Percentiles rank a stretch among this genome's conserved stretches.
phyloP scores from a whole-genome alignment of 2,329 filamentous ascomycete genomes.

The Coniosporium tulheliwenetii region DNA sequence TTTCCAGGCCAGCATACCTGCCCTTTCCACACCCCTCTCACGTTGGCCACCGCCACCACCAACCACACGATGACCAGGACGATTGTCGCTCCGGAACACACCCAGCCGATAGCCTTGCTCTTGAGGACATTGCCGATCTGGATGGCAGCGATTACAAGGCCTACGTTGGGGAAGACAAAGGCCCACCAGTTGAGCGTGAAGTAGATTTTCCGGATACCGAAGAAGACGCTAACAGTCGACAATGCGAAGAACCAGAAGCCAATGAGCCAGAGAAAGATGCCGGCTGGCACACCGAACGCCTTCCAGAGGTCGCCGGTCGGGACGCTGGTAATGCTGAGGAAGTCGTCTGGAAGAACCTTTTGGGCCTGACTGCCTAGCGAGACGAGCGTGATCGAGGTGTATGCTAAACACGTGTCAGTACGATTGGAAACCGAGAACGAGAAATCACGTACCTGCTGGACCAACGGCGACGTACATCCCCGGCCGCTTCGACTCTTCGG shows the following conservation, averaged over 20 bases:
- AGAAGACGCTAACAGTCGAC: constrained; percentile 20
- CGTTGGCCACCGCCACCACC: constrained; percentile 32
- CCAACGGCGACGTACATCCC: constrained; percentile 39
- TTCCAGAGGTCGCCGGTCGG: constrained; percentile 21
- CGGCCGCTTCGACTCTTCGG: constrained; percentile 22
- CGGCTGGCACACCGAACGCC: constrained; percentile 20
- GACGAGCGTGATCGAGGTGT: constrained; percentile 30
- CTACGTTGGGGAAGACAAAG: constrained; percentile 51
- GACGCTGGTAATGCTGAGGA: constrained; percentile 15
- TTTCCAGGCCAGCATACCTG: constrained; percentile 43
- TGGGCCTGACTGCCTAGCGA: constrained; percentile 27
- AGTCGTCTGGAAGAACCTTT: constrained; percentile 16
- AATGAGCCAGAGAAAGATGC: constrained; percentile 32
- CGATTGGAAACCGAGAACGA: neutral
- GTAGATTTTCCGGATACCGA: constrained; percentile 22
- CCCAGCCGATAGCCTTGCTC: constrained; percentile 36
- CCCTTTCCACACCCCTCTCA: constrained; percentile 33
- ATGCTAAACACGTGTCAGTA: constrained; percentile 11
- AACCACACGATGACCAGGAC: constrained; percentile 40
- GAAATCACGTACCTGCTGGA: constrained; percentile 13
- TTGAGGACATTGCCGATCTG: constrained; percentile 37
- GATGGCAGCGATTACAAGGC: constrained; percentile 44
- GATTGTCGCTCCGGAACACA: constrained; percentile 40
- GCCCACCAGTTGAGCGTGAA: constrained; percentile 45
- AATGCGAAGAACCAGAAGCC: constrained; percentile 36